A percentile compares a stretch with the other conserved stretches of the same genome.
Evolutionary conservation across 495 filamentous ascomycete species (phyloP).

Genomic region (Neurospora sp.): DNA sequence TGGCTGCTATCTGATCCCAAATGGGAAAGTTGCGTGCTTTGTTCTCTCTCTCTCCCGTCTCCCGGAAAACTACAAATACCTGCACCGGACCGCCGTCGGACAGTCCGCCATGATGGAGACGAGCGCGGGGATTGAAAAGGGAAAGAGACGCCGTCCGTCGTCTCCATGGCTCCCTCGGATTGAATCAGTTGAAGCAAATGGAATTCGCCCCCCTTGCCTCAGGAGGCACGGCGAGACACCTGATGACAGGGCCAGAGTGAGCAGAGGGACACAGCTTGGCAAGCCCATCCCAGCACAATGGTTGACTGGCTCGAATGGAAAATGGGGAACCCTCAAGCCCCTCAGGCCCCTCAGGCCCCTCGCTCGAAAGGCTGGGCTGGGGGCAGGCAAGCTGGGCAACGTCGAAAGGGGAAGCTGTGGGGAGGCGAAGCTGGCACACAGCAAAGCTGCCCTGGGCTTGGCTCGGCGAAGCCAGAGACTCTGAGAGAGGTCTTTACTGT

Average conservation of each 20-base stretch:
- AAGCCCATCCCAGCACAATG: background rate
- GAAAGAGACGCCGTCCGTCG: background rate
- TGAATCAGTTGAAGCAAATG: background rate
- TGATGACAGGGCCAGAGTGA: background rate
- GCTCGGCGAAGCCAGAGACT: background rate
- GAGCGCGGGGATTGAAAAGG: background rate
- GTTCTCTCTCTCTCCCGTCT: background rate
- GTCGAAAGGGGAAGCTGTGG: background rate
- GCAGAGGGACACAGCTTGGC: background rate
- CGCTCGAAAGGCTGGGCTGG: background rate
- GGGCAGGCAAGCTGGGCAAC: background rate
- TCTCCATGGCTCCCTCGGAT: background rate
- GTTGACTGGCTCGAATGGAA: background rate
- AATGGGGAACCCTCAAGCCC: background rate
- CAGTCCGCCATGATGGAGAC: background rate
- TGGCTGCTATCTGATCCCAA: background rate
- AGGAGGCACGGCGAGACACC: background rate
- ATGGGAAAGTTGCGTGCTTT: background rate
- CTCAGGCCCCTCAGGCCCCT: background rate
- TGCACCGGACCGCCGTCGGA: background rate
- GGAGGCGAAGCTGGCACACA: constrained; percentile 7
- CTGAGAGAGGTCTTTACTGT: background rate
- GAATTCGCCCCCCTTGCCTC: background rate
- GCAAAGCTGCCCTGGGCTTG: constrained; percentile 1
- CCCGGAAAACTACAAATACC: background rate